These are phyloP conservation scores for Monosporascus sp. DNA, from an alignment of 2,329 filamentous ascomycete genomes.

Conservation along the genomic window DNA sequence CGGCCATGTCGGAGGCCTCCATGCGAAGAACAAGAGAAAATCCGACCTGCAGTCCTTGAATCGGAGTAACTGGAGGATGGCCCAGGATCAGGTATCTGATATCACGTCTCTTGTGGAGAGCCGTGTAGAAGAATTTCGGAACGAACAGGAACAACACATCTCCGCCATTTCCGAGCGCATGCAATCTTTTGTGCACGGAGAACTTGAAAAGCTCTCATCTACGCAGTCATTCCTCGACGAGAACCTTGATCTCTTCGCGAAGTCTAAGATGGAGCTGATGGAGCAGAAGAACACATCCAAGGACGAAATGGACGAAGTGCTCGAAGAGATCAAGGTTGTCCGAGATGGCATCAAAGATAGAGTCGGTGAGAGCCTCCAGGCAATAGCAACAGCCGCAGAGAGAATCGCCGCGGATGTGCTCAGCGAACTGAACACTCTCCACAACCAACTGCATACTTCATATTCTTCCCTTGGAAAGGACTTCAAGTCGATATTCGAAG, in stretches of 20 bases:
- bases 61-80: constrained; percentile 70
- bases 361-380: constrained; percentile 78
- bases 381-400: constrained; percentile 78
- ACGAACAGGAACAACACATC: constrained; percentile 68
- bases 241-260: constrained; percentile 63
- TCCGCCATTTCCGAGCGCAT: constrained; percentile 65
- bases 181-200: constrained; percentile 69
- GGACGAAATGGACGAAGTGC: constrained; percentile 82
- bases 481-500: constrained; percentile 81
- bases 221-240: constrained; percentile 68
- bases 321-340: constrained; percentile 88
- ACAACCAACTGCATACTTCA: constrained; percentile 76
- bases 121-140: constrained; percentile 67
- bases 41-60: constrained; percentile 80
- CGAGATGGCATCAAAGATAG: constrained; percentile 82
- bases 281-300: constrained; percentile 65
- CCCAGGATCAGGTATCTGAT: constrained; percentile 69
- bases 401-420: constrained; percentile 87
- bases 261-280: constrained; percentile 64
- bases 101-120: constrained; percentile 74
- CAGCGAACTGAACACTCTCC: constrained; percentile 78
- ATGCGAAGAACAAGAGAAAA: constrained; percentile 80
- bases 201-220: constrained; percentile 64
- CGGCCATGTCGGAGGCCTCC: constrained; percentile 72
- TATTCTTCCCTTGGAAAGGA: constrained; percentile 81